Conservation (phyloP, 2,329 filamentous ascomycete genomes). For the Pseudogymnoascus verrucosus region DNA sequence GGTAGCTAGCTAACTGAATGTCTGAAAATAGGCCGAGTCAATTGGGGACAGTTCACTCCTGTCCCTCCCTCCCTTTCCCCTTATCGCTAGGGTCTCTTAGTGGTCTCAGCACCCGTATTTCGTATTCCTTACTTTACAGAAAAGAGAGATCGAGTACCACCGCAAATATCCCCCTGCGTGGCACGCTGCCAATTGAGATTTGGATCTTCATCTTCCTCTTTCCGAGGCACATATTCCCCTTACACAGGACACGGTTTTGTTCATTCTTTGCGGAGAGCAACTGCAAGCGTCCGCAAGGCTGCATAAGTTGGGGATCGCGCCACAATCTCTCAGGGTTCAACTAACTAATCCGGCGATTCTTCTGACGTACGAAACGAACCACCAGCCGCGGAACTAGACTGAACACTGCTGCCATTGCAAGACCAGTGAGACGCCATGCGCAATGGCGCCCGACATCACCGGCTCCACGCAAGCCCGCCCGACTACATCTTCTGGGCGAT, state of each 20-base stretch:
- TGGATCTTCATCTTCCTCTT: background rate
- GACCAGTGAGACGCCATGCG: background rate
- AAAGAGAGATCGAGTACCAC: constrained; percentile 6
- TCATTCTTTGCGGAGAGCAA: background rate
- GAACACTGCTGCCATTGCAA: background rate
- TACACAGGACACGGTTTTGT: background rate
- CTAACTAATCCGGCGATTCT: background rate
- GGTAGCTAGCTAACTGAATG: no score
- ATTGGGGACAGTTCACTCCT: no score
- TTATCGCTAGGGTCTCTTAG: constrained; percentile 5
- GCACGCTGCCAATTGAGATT: background rate
- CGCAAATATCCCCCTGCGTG: background rate
- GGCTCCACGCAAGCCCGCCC: constrained; percentile 3
- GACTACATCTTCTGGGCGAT: background rate
- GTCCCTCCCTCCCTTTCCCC: background rate
- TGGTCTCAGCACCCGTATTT: constrained; percentile 6
- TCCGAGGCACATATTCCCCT: background rate
- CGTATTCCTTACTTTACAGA: background rate
- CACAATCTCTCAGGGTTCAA: background rate
- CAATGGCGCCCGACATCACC: constrained; percentile 32
- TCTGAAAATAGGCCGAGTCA: no score
- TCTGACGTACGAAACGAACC: constrained; percentile 1
- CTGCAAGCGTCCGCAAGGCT: background rate
- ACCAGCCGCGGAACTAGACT: background rate
- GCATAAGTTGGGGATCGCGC: background rate